These are phyloP conservation scores for Nakazawaea siamensis DNA, from an alignment of 805 yeast genomes.

Conservation along the genomic window DNA sequence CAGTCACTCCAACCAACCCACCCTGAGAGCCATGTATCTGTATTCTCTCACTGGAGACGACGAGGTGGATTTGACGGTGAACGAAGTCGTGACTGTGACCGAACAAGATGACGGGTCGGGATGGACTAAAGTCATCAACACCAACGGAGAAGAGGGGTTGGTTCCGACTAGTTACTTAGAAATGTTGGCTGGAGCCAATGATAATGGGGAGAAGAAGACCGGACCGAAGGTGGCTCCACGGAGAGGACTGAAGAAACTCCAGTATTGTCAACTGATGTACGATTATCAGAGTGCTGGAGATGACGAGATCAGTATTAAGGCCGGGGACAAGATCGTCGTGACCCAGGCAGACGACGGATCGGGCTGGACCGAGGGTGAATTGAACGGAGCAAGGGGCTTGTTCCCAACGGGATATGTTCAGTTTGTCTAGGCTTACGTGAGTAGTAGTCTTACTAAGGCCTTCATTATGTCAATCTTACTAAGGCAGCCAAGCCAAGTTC, in stretches of 20 bases:
- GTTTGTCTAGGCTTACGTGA: slow-evolving; percentile 9
- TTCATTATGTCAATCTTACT: no score
- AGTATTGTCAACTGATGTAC: slow-evolving; percentile 59
- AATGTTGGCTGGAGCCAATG: slow-evolving; percentile 19
- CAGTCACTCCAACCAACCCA: slow-evolving; percentile 14
- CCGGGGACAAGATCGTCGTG: slow-evolving; percentile 69
- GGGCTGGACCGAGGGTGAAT: slow-evolving; percentile 95
- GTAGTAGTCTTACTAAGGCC: no score
- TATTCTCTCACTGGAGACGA: slow-evolving; percentile 68
- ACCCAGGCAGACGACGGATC: slow-evolving; percentile 63
- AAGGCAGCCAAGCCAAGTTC: no score
- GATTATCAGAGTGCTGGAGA: slow-evolving; percentile 72
- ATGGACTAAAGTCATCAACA: slow-evolving; percentile 67
- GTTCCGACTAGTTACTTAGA: slow-evolving; percentile 82
- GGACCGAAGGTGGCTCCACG: slow-evolving; percentile 82
- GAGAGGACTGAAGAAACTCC: slow-evolving; percentile 56
- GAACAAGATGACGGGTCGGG: slow-evolving; percentile 85
- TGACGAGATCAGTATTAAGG: slow-evolving; percentile 65
- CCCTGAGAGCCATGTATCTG: slow-evolving; percentile 51
- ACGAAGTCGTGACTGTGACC: slow-evolving; percentile 51
- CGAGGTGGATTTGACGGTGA: slow-evolving; percentile 55
- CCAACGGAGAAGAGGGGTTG: slow-evolving; percentile 49
- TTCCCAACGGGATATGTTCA: slow-evolving; percentile 75
- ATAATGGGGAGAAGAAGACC: slow-evolving; percentile 26
- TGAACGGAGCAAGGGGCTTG: slow-evolving; percentile 55